Evolutionary conservation across 2,329 filamentous ascomycete genomes (phyloP).

Genomic region (Penicillium verrucosum): DNA sequence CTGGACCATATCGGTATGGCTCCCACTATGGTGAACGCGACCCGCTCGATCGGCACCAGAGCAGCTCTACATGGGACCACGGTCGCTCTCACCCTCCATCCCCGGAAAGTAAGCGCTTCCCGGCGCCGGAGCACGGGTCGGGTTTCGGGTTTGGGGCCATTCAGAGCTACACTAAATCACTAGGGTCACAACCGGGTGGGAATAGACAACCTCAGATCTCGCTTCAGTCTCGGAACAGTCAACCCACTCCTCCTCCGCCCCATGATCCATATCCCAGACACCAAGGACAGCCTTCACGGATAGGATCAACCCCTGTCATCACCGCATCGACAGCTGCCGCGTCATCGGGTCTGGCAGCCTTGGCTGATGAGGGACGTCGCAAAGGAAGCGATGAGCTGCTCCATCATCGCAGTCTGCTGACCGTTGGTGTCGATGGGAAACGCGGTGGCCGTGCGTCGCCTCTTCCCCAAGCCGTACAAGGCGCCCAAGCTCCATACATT

Average conservation of each 20-base stretch:
- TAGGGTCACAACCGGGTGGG: slow-evolving; percentile 39
- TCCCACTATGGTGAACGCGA: slow-evolving; percentile 36
- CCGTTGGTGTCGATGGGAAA: slow-evolving; percentile 69
- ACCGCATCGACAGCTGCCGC: slow-evolving; percentile 27
- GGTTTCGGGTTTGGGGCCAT: slow-evolving; percentile 41
- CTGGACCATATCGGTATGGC: slow-evolving; percentile 29
- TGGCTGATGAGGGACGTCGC: slow-evolving; percentile 40
- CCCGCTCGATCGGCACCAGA: slow-evolving; percentile 25
- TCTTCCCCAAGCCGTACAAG: slow-evolving; percentile 88
- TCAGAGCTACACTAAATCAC: slow-evolving; percentile 42
- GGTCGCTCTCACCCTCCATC: slow-evolving; percentile 38
- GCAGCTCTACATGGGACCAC: slow-evolving; percentile 35
- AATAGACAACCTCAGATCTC: slow-evolving; percentile 33
- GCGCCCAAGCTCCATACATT: slow-evolving; percentile 75
- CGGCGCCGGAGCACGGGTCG: slow-evolving; percentile 29
- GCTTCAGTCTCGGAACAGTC: slow-evolving; percentile 33
- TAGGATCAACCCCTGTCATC: slow-evolving; percentile 31
- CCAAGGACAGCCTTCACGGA: slow-evolving; percentile 33
- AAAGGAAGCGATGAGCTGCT: slow-evolving; percentile 55
- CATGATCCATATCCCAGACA: slow-evolving; percentile 34
- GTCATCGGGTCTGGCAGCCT: slow-evolving; percentile 24
- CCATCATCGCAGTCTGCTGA: slow-evolving; percentile 67
- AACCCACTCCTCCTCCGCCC: slow-evolving; percentile 34
- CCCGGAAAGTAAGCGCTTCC: slow-evolving; percentile 38
- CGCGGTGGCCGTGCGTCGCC: slow-evolving; percentile 82